Evolutionary conservation across 257 asterid species (phyloP).

Genomic region (Oldenlandia corymbosa): DNA sequence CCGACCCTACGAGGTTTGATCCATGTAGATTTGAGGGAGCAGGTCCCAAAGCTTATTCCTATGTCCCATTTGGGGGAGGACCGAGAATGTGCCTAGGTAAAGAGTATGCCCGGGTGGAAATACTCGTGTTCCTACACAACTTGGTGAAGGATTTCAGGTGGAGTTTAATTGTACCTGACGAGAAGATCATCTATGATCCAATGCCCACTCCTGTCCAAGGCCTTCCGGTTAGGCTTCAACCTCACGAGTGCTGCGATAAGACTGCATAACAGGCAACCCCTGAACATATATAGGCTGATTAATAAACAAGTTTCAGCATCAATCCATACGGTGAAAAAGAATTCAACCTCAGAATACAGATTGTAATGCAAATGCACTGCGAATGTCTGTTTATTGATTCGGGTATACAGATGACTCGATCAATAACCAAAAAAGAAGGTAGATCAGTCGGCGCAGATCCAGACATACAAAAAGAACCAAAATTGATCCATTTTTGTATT

Average conservation of each 20-base stretch:
- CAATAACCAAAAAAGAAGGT: no score
- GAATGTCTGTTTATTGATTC: no score
- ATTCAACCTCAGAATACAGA: no score
- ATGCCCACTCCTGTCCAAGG: constrained; percentile 31
- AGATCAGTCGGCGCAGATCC: neutral
- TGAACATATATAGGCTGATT: no score
- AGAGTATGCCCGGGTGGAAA: constrained; percentile 42
- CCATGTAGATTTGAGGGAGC: constrained; percentile 63
- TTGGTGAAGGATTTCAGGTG: constrained; percentile 27
- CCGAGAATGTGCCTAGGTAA: constrained; percentile 59
- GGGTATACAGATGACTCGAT: no score
- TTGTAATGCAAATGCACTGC: no score
- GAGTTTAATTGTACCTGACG: constrained; percentile 30
- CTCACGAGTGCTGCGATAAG: no score
- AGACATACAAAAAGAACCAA: neutral
- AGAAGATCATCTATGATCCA: constrained; percentile 32
- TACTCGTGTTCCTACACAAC: constrained; percentile 38
- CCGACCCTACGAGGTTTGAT: constrained; percentile 31
- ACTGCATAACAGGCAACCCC: no score
- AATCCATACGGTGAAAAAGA: no score
- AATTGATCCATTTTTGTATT: constrained; percentile 1
- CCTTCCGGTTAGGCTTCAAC: constrained; percentile 31
- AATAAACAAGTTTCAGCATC: no score
- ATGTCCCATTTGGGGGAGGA: constrained; percentile 71
- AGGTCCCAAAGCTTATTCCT: constrained; percentile 55